Percentiles rank a stretch among this genome's conserved stretches.
Conservation (phyloP, 768 basidiomycete genomes). For the Mycena olivaceomarginata region DNA sequence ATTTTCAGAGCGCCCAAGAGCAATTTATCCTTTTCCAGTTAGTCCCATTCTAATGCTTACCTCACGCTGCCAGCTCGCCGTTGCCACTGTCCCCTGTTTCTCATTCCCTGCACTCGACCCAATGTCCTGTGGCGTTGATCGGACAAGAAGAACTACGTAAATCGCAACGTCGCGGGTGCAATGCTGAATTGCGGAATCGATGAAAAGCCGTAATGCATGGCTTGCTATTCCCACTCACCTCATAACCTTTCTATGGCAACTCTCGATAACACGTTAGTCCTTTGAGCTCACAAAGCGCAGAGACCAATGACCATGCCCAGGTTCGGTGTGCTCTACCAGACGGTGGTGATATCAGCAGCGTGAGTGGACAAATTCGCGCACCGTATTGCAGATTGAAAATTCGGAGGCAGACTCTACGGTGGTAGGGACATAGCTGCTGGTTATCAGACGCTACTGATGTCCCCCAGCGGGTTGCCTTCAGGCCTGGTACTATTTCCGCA, state of each 20-base stretch:
- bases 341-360: constrained; percentile 1
- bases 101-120: neutral
- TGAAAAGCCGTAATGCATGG: neutral
- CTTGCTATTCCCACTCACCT: neutral
- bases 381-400: neutral
- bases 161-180: neutral
- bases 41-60: too few species aligned
- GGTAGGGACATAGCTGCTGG: neutral
- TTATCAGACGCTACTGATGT: neutral
- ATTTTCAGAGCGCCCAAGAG: too few species aligned
- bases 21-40: too few species aligned
- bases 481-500: constrained; percentile 3
- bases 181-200: neutral
- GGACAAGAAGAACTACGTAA: neutral
- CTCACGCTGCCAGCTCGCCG: too few species aligned
- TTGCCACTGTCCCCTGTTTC: neutral
- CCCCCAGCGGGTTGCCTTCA: neutral
- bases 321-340: neutral
- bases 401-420: neutral
- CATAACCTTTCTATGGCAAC: neutral
- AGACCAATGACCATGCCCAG: neutral
- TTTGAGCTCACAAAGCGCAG: neutral
- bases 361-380: neutral
- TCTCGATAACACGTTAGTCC: neutral
- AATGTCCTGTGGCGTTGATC: neutral